Evolutionary conservation across 306 rosid species (phyloP).

Genomic region (Sindora glabra): DNA sequence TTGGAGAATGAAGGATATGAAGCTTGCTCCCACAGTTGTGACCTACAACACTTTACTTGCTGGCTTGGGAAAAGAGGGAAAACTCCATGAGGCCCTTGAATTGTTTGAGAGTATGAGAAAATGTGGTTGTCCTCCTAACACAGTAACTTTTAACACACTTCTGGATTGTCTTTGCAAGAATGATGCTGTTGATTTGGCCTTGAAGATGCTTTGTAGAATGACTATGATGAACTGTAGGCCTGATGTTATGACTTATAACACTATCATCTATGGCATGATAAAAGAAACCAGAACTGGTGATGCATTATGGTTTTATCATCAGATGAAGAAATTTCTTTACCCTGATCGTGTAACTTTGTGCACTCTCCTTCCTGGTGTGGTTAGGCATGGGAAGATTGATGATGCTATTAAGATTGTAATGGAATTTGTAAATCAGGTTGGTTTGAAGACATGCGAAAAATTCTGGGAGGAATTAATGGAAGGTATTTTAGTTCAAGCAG

Average conservation of each 20-base stretch:
- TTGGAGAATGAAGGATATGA: constrained; percentile 71
- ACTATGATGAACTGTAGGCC: constrained; percentile 61
- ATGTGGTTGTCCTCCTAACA: constrained; percentile 77
- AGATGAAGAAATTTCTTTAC: constrained; percentile 75
- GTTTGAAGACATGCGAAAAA: constrained; percentile 30
- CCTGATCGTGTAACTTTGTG: constrained; percentile 81
- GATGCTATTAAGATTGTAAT: constrained; percentile 56
- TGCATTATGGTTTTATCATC: constrained; percentile 94
- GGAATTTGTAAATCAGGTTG: constrained; percentile 42
- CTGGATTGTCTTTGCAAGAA: constrained; percentile 90
- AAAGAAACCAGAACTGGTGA: constrained; percentile 50
- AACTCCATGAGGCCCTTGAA: constrained; percentile 43
- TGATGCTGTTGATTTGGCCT: constrained; percentile 62
- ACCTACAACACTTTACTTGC: constrained; percentile 84
- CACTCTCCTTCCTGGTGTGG: constrained; percentile 80
- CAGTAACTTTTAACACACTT: constrained; percentile 68
- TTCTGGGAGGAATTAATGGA: constrained; percentile 80
- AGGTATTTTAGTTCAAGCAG: constrained; percentile 57
- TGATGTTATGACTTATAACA: constrained; percentile 83
- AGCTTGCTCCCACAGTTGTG: constrained; percentile 79
- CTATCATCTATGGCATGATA: constrained; percentile 67
- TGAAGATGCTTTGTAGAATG: constrained; percentile 67
- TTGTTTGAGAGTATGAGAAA: constrained; percentile 64
- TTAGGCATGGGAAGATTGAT: constrained; percentile 45
- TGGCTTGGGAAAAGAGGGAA: constrained; percentile 81